Base-by-base conservation (phyloP, 768 basidiomycete genomes). In the Dacryopinax spathularia region DNA sequence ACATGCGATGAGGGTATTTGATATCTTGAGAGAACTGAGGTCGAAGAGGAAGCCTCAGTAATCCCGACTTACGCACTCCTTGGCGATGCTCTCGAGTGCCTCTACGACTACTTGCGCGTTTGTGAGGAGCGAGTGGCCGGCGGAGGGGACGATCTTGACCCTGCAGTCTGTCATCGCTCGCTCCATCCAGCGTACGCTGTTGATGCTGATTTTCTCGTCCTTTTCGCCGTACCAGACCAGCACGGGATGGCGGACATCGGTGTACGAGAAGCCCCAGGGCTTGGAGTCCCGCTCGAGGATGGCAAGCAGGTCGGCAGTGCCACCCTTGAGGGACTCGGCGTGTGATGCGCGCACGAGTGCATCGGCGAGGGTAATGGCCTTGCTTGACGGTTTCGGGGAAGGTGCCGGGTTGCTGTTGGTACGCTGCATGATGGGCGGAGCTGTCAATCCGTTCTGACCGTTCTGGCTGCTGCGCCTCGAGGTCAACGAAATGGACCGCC, bases 51-150 rank as follows among this genome's bases (percentile, higher is more conserved):
- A 4, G 48, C 48, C 25, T 56, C 48, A 56, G 5, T 15, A 20
- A 29, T 56, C 48, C 25, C 48, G 48, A 56, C 22, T 56, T 25
- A 56, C 48, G 31, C 65, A 66, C 35, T 69, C 68, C 36, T 61
- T 62, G 33, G 69, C 69, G 25, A 72, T 64, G 44, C 70, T 68
- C 73, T 93, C 91, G 43, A 93, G 75, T 34, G 89, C 88, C 67
- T 93, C 91, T 29, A 93, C 83, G 61, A 93, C 88, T 33, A 92
- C 88, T 63, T 81, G 80, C 72, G 87, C 88, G 72, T 86, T 87
- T 75, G 92, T 96, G 90, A 99, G 91, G 62, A 99, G 78, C 60
- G 85, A 86, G 73, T 99, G 95, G 68, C 92, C 92, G 20, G 90
- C 94, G 35, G 89, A 89, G 69, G 82, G 84, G 62, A 94, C 84